Evolutionary conservation across 108 stramenopile species (phyloP).

Genomic region (Parietichytrium sp.): DNA sequence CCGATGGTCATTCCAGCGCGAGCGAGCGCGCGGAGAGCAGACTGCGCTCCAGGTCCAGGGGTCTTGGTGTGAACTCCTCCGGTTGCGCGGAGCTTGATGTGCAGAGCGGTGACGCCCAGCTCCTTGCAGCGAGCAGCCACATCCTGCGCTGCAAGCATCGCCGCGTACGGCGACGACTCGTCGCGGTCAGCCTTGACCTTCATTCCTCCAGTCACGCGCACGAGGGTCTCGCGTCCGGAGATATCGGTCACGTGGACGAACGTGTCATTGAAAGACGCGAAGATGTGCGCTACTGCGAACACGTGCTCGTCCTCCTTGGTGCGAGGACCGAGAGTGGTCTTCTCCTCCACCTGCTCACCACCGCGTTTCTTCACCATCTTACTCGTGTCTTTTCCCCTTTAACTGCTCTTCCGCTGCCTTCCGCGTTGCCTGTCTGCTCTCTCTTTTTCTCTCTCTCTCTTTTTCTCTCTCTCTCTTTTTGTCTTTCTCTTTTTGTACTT

Average conservation of each 20-base stretch:
- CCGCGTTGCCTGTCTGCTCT: background rate
- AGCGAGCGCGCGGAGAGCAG: slow-evolving; percentile 92
- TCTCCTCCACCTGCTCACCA: slow-evolving; percentile 33
- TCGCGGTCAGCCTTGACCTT: slow-evolving; percentile 99
- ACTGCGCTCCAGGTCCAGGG: slow-evolving; percentile 98
- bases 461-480: background rate
- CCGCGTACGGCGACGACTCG: slow-evolving; percentile 98
- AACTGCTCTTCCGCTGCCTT: no score
- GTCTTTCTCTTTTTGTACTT: background rate
- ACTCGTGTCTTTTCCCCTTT: no score
- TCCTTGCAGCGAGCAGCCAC: slow-evolving; percentile 91
- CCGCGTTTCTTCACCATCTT: no score
- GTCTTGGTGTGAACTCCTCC: slow-evolving; percentile 93
- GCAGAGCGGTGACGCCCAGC: slow-evolving; percentile 96
- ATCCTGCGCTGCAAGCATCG: slow-evolving; percentile 99
- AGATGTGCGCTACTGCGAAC: slow-evolving; percentile 99
- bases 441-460: background rate
- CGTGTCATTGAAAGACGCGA: slow-evolving; percentile 99
- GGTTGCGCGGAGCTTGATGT: slow-evolving; percentile 99
- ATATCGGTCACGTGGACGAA: slow-evolving; percentile 99
- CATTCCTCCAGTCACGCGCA: slow-evolving; percentile 99
- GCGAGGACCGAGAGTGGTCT: slow-evolving; percentile 64
- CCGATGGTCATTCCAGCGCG: slow-evolving; percentile 98
- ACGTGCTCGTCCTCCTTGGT: slow-evolving; percentile 90
- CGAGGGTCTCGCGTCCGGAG: slow-evolving; percentile 97